Evolutionary conservation across 176 grass and related monocot species (phyloP), one percentile per base, ranked within the genome.

Genomic region (Aegilops longissima): DNA sequence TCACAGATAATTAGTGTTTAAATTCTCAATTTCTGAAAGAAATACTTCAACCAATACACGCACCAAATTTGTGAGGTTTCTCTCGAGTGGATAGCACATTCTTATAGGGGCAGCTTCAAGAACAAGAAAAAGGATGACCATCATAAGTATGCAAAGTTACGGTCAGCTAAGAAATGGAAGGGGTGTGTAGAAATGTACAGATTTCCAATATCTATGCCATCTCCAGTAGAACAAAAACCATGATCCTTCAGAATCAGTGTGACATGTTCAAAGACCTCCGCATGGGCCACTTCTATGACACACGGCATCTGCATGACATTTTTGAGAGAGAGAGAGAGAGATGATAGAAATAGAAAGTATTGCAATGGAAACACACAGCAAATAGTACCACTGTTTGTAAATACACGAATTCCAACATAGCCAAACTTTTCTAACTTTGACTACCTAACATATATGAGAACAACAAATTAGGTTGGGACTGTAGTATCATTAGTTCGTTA

Each of bases 151-250:
- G 58, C 7, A 61, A 9, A 61, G 1, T 61, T 61, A 61, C 0
- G 21, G 23, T 61, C 8, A 61, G 9, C 11, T 61, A 23, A 61
- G 58, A 61, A 61, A n/a, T 23, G 21, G 21, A 45, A 45, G 44
- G 44, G 44, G 58, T 61, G 7, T 9, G 21, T 61, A 61, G n/a
- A 61, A 61, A 61, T 4, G 44, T 79, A 13, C 18, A 79, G 31
- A 39, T 62, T 21, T 3, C 31, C 56, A 79, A 61, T 3, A 12
- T 79, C 54, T 23, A 78, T 33, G 24, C 33, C 31, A 61, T 78
- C 35, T 39, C 76, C 76, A 78, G 54, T n/a, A 38, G 5, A 34
- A 78, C 30, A 38, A 62, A 61, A 78, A 12, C 76, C 76, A 78
- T 62, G 54, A 61, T 39, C 76, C 54, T 78, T 61, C 5, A 78